phyloP scores from a whole-genome alignment of 352 stramenopile species.

The Pythium phragmitis region DNA sequence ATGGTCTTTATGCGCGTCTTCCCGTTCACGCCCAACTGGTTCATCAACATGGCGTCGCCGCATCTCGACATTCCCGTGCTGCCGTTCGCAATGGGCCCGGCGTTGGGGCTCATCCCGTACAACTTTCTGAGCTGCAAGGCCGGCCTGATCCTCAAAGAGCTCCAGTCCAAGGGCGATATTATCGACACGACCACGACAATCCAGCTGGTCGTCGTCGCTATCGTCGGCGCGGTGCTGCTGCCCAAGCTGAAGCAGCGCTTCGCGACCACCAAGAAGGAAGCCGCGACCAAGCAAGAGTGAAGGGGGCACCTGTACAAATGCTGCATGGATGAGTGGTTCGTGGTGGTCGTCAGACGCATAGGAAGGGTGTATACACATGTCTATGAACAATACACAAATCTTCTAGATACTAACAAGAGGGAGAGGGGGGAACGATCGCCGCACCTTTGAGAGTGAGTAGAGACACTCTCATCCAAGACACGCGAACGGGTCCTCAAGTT shows the following conservation, averaged over 20 bases:
- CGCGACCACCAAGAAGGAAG: slow-evolving; percentile 15
- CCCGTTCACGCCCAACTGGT: slow-evolving; percentile 85
- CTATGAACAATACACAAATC: slow-evolving; percentile 8
- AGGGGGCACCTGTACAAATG: neutral
- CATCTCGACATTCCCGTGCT: slow-evolving; percentile 65
- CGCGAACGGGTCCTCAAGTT: slow-evolving; percentile 60
- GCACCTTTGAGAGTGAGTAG: too few relatives aligned
- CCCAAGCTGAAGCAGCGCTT: slow-evolving; percentile 71
- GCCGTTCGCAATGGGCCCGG: slow-evolving; percentile 60
- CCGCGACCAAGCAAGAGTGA: neutral
- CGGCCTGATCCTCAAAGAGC: slow-evolving; percentile 65
- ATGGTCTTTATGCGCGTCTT: slow-evolving; percentile 84
- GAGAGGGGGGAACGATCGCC: neutral
- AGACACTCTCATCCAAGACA: slow-evolving; percentile 30
- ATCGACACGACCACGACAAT: slow-evolving; percentile 75
- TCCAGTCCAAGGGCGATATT: slow-evolving; percentile 71
- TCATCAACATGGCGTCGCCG: slow-evolving; percentile 83
- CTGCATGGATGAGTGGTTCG: neutral
- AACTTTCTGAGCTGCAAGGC: slow-evolving; percentile 86
- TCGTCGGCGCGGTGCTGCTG: slow-evolving; percentile 56
- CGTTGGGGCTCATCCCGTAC: slow-evolving; percentile 76
- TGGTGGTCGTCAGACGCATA: neutral
- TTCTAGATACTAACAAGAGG: slow-evolving; percentile 7
- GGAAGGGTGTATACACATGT: neutral
- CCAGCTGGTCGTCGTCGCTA: slow-evolving; percentile 70